phyloP scores from a whole-genome alignment of 495 filamentous ascomycete genomes.

The Cairneyella variabilis region DNA sequence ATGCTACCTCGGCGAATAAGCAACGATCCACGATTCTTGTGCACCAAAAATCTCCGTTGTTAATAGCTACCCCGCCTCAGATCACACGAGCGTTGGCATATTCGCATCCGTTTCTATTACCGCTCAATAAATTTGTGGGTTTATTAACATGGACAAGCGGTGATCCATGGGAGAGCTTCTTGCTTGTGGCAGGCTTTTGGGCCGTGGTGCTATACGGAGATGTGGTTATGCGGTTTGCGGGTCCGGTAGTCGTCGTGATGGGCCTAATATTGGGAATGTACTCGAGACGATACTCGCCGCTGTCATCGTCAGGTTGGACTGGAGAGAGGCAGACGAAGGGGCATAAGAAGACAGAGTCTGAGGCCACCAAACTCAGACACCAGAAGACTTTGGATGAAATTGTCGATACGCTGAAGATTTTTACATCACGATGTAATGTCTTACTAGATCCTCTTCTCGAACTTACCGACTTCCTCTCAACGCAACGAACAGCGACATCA shows the following conservation, averaged over 20 bases:
- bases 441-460: slow-evolving; percentile 83
- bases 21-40: slow-evolving; percentile 88
- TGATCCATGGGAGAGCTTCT: slow-evolving; percentile 95
- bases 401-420: slow-evolving; percentile 81
- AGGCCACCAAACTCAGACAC: slow-evolving; percentile 61
- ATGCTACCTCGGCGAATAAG: slow-evolving; percentile 63
- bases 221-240: slow-evolving; percentile 68
- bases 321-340: slow-evolving; percentile 40
- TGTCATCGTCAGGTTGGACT: slow-evolving; percentile 80
- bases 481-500: slow-evolving; percentile 83
- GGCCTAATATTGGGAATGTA: slow-evolving; percentile 90
- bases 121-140: slow-evolving; percentile 76
- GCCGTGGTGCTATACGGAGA: slow-evolving; percentile 81
- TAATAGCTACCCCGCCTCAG: slow-evolving; percentile 90
- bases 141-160: slow-evolving; percentile 89
- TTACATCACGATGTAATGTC: slow-evolving; percentile 87
- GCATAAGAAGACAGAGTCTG: slow-evolving; percentile 52
- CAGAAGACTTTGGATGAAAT: slow-evolving; percentile 91
- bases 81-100: slow-evolving; percentile 90
- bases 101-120: slow-evolving; percentile 87
- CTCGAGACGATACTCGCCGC: slow-evolving; percentile 77
- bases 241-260: slow-evolving; percentile 77
- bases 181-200: slow-evolving; percentile 84
- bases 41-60: slow-evolving; percentile 90
- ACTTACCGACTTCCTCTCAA: slow-evolving; percentile 90